Evolutionary conservation across 2,329 filamentous ascomycete genomes (phyloP), one percentile per base, ranked within the genome.

Genomic region (Monilinia polystroma): DNA sequence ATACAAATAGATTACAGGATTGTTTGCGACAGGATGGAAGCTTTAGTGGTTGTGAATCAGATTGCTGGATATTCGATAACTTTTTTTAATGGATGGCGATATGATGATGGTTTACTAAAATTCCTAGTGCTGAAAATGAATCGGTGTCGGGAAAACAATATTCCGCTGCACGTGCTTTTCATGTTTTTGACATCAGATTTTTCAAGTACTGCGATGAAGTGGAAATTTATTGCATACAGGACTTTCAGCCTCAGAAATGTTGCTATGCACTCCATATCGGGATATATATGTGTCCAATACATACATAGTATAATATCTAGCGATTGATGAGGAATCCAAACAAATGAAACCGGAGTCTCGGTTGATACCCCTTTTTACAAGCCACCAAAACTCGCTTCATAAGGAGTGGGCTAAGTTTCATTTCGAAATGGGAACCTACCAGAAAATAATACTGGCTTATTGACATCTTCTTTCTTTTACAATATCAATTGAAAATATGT

Each of bases 81-180:
- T 18, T 51, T 65, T 64, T 59, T 38, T n/a, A 38, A 65, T 59
- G 14, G 53, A 65, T 65, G 63, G 63, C 53, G 32, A 65, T 65
- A 59, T 65, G 53, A 58, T 64, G 63, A 51, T 65, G 49, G 53
- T 3, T 45, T 64, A 38, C 29, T 59, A 58, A 65, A 65, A 65
- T 58, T 65, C 43, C 60, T 63, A 53, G 35, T 16, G 51, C 2
- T 29, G 49, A 47, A 63, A 63, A 32, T 63, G 49, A 29, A 43
- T 26, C 32, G 58, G 58, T 12, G 8, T 10, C 58, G 58, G 58
- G 20, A 12, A 23, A 62, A 62, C 20, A 32, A 38, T 62, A 51
- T 38, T 62, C 58, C 58, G 58, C 6, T 7, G 2, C 45, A 43
- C 47, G 32, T 62, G n/a, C 16, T 20, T 2, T 29, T 5, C 8